Conservation (phyloP, 192 early-diverging fungal genomes). For the Backusella luteola region DNA sequence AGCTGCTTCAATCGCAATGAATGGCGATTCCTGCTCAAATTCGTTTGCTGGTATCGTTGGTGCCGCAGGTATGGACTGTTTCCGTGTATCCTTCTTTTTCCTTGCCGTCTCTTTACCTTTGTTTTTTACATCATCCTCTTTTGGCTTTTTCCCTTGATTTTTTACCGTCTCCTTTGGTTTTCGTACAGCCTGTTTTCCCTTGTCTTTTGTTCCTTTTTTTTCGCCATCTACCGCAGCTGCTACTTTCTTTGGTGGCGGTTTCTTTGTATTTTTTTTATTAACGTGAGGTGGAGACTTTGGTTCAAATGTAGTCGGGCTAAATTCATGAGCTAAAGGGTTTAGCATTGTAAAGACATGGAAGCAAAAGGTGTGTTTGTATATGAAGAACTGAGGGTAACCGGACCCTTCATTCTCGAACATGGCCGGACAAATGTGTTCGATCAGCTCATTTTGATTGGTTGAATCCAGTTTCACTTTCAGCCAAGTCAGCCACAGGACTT, state of each 20-base stretch:
- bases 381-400: neutral
- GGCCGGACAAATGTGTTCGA: neutral
- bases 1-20: constrained; percentile 19
- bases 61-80: neutral
- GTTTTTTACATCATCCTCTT: neutral
- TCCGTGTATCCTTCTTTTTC: neutral
- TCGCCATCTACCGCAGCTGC: neutral
- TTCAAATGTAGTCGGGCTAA: neutral
- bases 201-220: neutral
- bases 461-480: neutral
- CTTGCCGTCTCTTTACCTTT: neutral
- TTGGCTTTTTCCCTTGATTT: neutral
- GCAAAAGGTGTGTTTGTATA: neutral
- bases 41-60: neutral
- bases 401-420: neutral
- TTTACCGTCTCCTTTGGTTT: neutral
- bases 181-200: neutral
- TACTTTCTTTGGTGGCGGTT: neutral
- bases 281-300: neutral
- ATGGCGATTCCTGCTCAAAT: neutral
- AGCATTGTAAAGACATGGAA: neutral
- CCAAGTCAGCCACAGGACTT: neutral
- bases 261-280: neutral
- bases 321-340: constrained; percentile 13
- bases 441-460: too few relatives aligned